phyloP scores from a whole-genome alignment of 129 eudicot genomes.

The Cynara cardunculus region DNA sequence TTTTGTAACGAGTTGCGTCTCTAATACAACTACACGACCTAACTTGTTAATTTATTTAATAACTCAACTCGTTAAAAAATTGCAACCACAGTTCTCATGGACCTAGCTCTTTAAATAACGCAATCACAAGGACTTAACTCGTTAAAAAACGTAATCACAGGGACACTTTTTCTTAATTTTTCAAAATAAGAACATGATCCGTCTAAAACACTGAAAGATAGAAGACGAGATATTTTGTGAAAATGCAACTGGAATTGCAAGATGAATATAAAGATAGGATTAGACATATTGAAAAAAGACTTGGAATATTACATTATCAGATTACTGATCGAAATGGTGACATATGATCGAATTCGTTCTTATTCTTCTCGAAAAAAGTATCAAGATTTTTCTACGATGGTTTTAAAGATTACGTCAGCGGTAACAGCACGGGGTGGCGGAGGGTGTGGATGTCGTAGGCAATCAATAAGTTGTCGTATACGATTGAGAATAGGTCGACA shows the following conservation, averaged over 20 bases:
- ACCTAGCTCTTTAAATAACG: too few species aligned
- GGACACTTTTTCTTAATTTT: too few species aligned
- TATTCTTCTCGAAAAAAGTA: background rate
- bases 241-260: background rate
- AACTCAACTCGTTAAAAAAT: too few species aligned
- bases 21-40: too few species aligned
- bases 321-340: background rate
- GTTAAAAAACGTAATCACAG: too few species aligned
- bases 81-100: too few species aligned
- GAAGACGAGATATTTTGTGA: too few species aligned
- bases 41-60: too few species aligned
- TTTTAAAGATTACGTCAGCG: constrained; percentile 21
- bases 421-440: constrained; percentile 29
- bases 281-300: background rate
- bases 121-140: too few species aligned
- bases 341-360: background rate
- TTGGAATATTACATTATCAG: background rate
- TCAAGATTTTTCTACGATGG: constrained; percentile 12
- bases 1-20: too few species aligned
- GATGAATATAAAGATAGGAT: background rate
- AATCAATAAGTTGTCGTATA: constrained; percentile 28
- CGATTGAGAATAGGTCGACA: constrained; percentile 31
- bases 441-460: constrained; percentile 42
- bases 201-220: too few species aligned
- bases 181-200: too few species aligned